Evolutionary conservation across 495 filamentous ascomycete species (phyloP).

Genomic region (Collariella sp.): DNA sequence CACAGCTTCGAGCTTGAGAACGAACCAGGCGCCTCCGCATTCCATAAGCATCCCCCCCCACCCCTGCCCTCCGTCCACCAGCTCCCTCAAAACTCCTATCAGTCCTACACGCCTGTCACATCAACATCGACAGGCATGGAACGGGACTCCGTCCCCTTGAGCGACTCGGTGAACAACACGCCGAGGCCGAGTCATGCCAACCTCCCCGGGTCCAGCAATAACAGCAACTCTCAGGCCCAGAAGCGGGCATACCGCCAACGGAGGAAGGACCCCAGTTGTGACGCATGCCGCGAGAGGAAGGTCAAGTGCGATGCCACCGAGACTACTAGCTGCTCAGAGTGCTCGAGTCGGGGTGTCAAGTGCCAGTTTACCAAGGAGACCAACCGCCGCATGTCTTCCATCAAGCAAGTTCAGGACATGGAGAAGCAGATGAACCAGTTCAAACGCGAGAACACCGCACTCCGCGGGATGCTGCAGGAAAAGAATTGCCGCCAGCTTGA

Average conservation of each 20-base stretch:
- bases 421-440: conserved; percentile 79
- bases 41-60: conserved; percentile 39
- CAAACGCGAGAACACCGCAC: conserved; percentile 61
- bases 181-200: conserved; percentile 40
- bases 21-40: conserved; percentile 32
- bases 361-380: conserved; percentile 99
- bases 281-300: conserved; percentile 94
- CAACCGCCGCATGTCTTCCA: conserved; percentile 96
- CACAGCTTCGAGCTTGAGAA: conserved; percentile 26
- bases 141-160: conserved; percentile 45
- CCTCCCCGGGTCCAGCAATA: conserved; percentile 26
- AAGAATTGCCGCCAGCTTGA: conserved; percentile 35
- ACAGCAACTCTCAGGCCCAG: conserved; percentile 49
- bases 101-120: conserved; percentile 41
- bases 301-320: conserved; percentile 99
- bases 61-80: conserved; percentile 32
- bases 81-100: conserved; percentile 27
- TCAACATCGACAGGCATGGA: conserved; percentile 40
- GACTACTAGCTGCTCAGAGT: conserved; percentile 91
- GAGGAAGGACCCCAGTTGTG: conserved; percentile 94
- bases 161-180: conserved; percentile 44
- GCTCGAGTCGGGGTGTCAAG: conserved; percentile 86
- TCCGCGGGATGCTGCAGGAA: conserved; percentile 51
- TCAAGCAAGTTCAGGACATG: conserved; percentile 97
- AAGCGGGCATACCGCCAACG: conserved; percentile 92